A percentile compares a stretch with the other conserved stretches of the same genome.
These are phyloP conservation scores for Nemania abortiva DNA, from an alignment of 2,329 filamentous ascomycete species.

Conservation along the genomic window DNA sequence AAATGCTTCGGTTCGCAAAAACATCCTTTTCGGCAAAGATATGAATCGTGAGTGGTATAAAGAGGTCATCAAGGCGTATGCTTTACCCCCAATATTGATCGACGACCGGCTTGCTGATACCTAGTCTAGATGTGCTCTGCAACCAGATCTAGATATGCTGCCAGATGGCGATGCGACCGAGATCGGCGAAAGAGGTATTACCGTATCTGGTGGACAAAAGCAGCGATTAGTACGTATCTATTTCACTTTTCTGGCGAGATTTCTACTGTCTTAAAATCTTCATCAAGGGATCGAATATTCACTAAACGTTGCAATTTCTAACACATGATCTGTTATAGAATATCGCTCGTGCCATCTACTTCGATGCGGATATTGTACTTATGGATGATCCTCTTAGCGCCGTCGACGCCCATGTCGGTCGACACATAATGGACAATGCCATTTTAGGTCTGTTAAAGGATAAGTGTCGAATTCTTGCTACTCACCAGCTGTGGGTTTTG, in stretches of 20 bases:
- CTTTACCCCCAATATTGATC: conserved; percentile 43
- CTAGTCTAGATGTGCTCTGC: conserved; percentile 76
- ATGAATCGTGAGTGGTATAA: conserved; percentile 84
- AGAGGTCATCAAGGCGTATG: conserved; percentile 80
- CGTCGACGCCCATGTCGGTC: conserved; percentile 77
- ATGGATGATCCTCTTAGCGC: conserved; percentile 78
- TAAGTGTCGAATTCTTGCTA: conserved; percentile 92
- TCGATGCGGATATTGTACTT: conserved; percentile 74
- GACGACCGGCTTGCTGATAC: conserved; percentile 35
- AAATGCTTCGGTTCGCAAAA: conserved; percentile 86
- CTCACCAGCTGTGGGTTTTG: conserved; percentile 94
- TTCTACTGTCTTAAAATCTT: neutral
- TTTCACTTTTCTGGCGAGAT: neutral
- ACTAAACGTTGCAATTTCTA: neutral
- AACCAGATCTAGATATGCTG: conserved; percentile 91
- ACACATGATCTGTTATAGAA: conserved; percentile 60
- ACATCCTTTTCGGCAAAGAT: conserved; percentile 89
- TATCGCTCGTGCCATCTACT: conserved; percentile 85
- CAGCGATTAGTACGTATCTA: conserved; percentile 71
- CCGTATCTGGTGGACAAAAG: conserved; percentile 94
- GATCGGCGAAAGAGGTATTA: conserved; percentile 95
- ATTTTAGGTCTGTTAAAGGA: conserved; percentile 89
- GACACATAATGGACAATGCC: conserved; percentile 90
- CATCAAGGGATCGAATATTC: neutral
- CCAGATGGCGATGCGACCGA: conserved; percentile 89